Conservation (phyloP, 2,329 filamentous ascomycete species). For the Sporothrix mexicana region DNA sequence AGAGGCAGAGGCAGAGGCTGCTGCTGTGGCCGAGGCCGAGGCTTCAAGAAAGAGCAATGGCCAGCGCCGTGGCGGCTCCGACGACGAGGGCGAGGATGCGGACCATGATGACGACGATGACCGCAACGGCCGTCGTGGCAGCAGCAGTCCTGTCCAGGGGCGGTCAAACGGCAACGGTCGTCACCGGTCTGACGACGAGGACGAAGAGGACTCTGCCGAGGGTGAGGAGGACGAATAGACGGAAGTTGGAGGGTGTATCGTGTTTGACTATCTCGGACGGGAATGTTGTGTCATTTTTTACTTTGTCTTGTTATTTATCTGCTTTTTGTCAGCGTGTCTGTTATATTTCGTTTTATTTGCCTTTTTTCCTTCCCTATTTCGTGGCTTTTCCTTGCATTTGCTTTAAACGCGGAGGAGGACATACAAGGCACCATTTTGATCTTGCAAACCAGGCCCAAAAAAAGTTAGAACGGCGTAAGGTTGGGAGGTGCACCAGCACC, state of each 20-base stretch:
- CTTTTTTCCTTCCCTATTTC: neutral
- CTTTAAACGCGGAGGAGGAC: neutral
- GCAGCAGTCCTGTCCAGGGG: slow-evolving; percentile 33
- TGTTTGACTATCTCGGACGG: neutral
- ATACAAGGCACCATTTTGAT: neutral
- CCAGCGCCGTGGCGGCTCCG: slow-evolving; percentile 6
- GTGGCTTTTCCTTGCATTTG: neutral
- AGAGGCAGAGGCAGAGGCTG: slow-evolving; percentile 40
- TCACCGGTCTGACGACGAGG: slow-evolving; percentile 30
- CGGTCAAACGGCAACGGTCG: slow-evolving; percentile 35
- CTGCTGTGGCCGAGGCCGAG: slow-evolving; percentile 35
- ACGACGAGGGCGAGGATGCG: slow-evolving; percentile 34
- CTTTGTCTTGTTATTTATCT: neutral
- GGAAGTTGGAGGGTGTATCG: neutral
- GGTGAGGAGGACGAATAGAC: slow-evolving; percentile 52
- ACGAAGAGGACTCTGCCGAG: slow-evolving; percentile 50
- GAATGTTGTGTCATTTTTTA: neutral
- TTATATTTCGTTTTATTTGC: neutral
- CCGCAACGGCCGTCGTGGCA: slow-evolving; percentile 36
- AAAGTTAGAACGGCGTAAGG: slow-evolving; percentile 22
- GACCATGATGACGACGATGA: neutral
- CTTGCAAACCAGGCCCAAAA: neutral
- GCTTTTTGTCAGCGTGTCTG: slow-evolving; percentile 12
- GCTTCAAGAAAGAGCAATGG: slow-evolving; percentile 12
- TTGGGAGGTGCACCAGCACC: slow-evolving; percentile 6